Conservation (phyloP, 1,139 yeast genomes). For the Geotrichum klebahnii region DNA sequence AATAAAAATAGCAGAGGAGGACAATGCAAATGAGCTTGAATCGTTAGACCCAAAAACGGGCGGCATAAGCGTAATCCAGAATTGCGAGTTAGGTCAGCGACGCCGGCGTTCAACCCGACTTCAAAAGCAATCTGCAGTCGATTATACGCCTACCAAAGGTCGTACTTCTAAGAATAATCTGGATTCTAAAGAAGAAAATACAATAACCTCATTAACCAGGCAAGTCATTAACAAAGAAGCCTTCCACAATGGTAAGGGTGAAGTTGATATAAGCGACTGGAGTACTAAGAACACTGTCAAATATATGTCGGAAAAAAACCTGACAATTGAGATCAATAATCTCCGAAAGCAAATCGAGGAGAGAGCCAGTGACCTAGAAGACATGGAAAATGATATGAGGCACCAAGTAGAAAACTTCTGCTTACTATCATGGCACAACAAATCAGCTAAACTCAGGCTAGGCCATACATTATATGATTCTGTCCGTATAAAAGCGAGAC, state of each 20-base stretch:
- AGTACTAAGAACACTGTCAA: conserved; percentile 13
- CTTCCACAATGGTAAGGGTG: too few species aligned
- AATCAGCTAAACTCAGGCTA: conserved; percentile 17
- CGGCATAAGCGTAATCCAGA: too few species aligned
- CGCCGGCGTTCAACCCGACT: conserved; percentile 14
- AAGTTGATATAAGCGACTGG: too few species aligned
- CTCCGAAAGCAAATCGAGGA: background rate
- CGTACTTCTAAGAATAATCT: background rate
- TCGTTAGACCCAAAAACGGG: too few species aligned
- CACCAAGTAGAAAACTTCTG: conserved; percentile 17
- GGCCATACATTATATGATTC: conserved; percentile 17
- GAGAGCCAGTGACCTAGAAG: conserved; percentile 3
- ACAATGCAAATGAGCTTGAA: conserved; percentile 3
- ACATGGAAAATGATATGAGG: conserved; percentile 3
- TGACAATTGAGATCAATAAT: background rate
- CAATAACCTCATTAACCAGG: too few species aligned
- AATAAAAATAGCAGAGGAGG: too few species aligned
- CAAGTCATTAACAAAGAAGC: too few species aligned
- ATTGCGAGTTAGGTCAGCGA: too few species aligned
- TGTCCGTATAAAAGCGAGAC: conserved; percentile 6
- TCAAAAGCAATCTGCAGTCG: too few species aligned
- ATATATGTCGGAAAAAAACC: too few species aligned
- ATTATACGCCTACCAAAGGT: too few species aligned
- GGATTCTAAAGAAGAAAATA: background rate
- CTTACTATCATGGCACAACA: conserved; percentile 22